phyloP scores from a whole-genome alignment of 2,329 filamentous ascomycete genomes.

The Ascochyta viciae-villosae region DNA sequence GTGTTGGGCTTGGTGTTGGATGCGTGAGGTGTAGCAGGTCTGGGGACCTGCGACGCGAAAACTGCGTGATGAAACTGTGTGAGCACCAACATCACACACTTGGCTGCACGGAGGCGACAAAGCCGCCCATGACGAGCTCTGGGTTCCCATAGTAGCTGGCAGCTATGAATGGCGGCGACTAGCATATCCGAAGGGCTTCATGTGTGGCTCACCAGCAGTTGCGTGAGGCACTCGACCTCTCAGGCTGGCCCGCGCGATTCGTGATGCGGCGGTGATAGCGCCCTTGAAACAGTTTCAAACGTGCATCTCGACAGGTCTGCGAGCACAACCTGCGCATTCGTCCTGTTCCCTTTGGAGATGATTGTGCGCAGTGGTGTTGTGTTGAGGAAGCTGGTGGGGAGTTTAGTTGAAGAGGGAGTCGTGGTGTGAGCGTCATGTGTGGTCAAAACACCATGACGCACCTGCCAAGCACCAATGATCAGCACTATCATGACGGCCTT shows the following conservation, averaged over 20 bases:
- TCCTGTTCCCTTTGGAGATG: not conserved
- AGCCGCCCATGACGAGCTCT: constrained; percentile 35
- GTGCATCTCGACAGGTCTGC: constrained; percentile 4
- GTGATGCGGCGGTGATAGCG: constrained; percentile 10
- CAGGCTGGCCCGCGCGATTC: constrained; percentile 24
- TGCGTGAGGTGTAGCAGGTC: constrained; percentile 47
- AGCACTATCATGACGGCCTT: constrained; percentile 32
- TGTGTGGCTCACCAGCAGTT: constrained; percentile 29
- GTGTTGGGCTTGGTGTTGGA: constrained; percentile 39
- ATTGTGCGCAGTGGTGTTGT: not conserved
- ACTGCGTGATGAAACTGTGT: constrained; percentile 42
- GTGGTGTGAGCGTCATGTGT: constrained; percentile 20
- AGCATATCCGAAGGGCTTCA: constrained; percentile 34
- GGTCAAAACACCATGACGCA: constrained; percentile 27
- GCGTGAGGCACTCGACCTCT: constrained; percentile 27
- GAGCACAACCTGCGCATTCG: not conserved
- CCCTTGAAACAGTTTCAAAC: constrained; percentile 27
- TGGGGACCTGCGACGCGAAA: constrained; percentile 48
- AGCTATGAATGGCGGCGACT: constrained; percentile 36
- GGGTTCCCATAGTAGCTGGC: constrained; percentile 31
- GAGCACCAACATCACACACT: constrained; percentile 40
- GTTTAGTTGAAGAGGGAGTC: not conserved
- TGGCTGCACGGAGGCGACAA: constrained; percentile 37
- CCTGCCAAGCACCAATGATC: constrained; percentile 30
- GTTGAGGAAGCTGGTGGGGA: not conserved